phyloP scores from a whole-genome alignment of 2,329 filamentous ascomycete genomes.

The Aspergillus pseudoviridinutans region DNA sequence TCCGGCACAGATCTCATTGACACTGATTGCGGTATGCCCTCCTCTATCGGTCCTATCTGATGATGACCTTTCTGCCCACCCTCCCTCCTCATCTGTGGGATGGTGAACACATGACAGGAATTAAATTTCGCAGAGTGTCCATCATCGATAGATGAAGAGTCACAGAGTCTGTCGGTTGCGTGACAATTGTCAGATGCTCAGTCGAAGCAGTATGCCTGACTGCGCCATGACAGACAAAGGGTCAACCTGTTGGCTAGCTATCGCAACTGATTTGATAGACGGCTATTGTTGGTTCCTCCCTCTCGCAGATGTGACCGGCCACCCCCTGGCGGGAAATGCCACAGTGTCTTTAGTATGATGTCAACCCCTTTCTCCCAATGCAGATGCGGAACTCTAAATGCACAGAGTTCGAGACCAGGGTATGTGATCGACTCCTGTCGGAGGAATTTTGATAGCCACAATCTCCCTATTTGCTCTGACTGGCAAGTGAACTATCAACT shows the following conservation, averaged over 20 bases:
- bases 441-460: conserved; percentile 10
- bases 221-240: conserved; percentile 19
- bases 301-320: conserved; percentile 17
- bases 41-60: conserved; percentile 6
- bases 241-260: conserved; percentile 17
- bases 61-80: conserved; percentile 5
- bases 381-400: conserved; percentile 17
- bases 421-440: conserved; percentile 10
- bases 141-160: conserved; percentile 10
- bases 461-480: conserved; percentile 7
- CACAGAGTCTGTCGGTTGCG: conserved; percentile 6
- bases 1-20: conserved; percentile 1
- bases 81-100: neutral
- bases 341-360: conserved; percentile 21
- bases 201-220: conserved; percentile 8
- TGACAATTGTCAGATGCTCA: conserved; percentile 21
- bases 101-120: conserved; percentile 12
- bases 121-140: conserved; percentile 4
- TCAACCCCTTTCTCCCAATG: conserved; percentile 18
- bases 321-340: conserved; percentile 5
- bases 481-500: conserved; percentile 8
- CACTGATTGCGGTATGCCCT: conserved; percentile 12
- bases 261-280: conserved; percentile 20
- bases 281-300: conserved; percentile 9
- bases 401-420: conserved; percentile 12